Base-by-base conservation (phyloP, 2,329 filamentous ascomycete species). In the Didymella arachidicola region DNA sequence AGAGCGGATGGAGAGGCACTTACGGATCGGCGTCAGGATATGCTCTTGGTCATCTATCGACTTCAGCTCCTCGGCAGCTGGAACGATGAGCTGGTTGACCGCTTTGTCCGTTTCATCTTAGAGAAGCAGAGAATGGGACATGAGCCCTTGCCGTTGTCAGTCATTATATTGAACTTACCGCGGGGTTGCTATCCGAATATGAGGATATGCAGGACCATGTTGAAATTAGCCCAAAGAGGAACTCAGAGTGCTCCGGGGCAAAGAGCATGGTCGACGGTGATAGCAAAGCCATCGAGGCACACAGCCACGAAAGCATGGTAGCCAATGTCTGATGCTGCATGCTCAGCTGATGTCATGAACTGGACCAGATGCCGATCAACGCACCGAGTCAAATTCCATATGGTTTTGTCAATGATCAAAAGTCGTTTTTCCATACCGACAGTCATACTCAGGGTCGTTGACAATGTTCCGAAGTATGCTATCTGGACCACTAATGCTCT, bases 271-370 rank as follows among this genome's bases (percentile, higher is more conserved):
- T 50, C 47, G 44, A 60, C 50, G n/a, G 49, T 27, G 41, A 60
- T 36, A 8, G 48, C 43, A 18, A 53, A 60, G 1, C 19, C 11
- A 4, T 42, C 16, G 22, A 60, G 57, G 53, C 53, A 60, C 43
- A 60, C 47, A 4, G 52, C 53, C 2, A 57, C 53, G 1, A 60
- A 43, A 16, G 52, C 47, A 25, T 60, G 57, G n/a, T 60, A 46
- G 25, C 34, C 10, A 3, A n/a, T 39, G 29, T 57, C 47, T 36
- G 41, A 25, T 29, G 36, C 25, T 14, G 53, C 57, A 19, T 48
- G 41, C 26, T 44, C n/a, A 10, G 53, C 46, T 11, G 32, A 34
- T 4, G 42, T 53, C 43, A 53, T 25, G 7, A 43, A 11, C 11
- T 48, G 36, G 4, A 55, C 29, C 2, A 10, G 4, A 48, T 43